phyloP scores from a whole-genome alignment of 208 protist genomes.

The Strigomonas oncopelti region DNA sequence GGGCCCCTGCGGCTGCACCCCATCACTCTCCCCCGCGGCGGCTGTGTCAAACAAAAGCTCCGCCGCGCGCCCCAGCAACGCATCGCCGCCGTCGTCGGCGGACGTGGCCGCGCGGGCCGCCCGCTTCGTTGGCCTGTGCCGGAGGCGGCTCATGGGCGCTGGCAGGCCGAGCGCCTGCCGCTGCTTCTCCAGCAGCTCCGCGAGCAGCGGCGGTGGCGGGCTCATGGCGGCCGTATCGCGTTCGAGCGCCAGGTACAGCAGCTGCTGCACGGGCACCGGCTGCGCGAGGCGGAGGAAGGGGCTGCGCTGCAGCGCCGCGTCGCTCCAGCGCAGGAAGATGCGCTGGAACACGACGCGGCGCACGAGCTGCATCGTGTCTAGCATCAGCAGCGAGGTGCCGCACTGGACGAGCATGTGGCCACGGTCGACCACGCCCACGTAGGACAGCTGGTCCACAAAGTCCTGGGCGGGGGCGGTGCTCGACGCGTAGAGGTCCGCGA shows the following conservation, averaged over 20 bases:
- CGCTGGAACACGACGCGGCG: conserved; percentile 71
- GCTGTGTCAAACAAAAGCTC: not conserved
- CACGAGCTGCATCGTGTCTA: conserved; percentile 61
- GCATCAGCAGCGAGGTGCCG: conserved; percentile 58
- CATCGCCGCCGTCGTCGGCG: not conserved
- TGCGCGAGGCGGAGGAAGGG: conserved; percentile 35
- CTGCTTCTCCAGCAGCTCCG: conserved; percentile 20
- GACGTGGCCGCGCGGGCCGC: not conserved
- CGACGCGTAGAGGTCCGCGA: conserved; percentile 26
- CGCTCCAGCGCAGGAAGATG: conserved; percentile 74
- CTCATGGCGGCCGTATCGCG: conserved; percentile 37
- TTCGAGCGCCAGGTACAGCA: conserved; percentile 49
- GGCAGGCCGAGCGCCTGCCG: not conserved
- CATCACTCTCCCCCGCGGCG: too few species aligned
- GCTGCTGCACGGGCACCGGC: conserved; percentile 34
- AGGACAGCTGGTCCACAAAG: conserved; percentile 55
- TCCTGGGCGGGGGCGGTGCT: conserved; percentile 33
- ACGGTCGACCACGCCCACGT: conserved; percentile 56
- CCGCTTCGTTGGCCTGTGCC: not conserved
- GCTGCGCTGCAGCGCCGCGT: conserved; percentile 36
- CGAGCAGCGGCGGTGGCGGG: conserved; percentile 17
- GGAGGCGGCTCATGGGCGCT: not conserved
- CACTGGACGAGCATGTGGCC: conserved; percentile 68
- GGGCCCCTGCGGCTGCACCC: not conserved
- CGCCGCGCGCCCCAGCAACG: too few species aligned